Evolutionary conservation across 129 eudicot genomes (phyloP), one percentile per base, ranked within the genome.

Genomic region (Escallonia rubra): DNA sequence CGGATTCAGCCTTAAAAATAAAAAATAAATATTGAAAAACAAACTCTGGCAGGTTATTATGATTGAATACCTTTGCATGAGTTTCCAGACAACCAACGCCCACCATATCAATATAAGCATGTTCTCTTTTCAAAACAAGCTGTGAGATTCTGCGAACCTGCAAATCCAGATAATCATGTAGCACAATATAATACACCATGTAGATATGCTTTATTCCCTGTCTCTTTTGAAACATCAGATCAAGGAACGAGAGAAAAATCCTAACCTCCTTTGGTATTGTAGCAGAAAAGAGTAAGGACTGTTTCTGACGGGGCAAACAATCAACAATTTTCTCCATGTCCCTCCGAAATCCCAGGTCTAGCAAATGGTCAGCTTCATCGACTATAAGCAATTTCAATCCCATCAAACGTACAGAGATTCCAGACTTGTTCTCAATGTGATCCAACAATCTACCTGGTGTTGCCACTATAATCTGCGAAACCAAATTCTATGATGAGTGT

Each of bases 381-480:
- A 94, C 83, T 70, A 94, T 80, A 55, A 94, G 93, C 90, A 94
- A 72, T 57, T 84, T 76, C 69, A 94, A 68, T 81, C 92, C 86
- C 96, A 85, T 94, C 79, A 94, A 81, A 60, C 99, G 95, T 9
- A 73, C 61, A 41, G 99, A 94, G 65, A 94, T 67, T 61, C 84
- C 90, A 61, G 97, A 87, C 60, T 87, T 89, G 77, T 77, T 80
- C 66, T 94, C 99, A 63, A 94, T 66, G 81, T 89, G 99, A 85
- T 89, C 99, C 69, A 94, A 64, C 71, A 94, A 76, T 85, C 99
- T 82, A 73, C 97, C 97, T 67, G 97, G 99, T 56, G 99, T 94
- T 34, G 99, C 97, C 46, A 94, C 81, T 54, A 94, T 66, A 41
- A 94, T 90, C 97, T 94, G 87, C 78, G 83, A 15, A 67, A 14